These are phyloP conservation scores for Cyamopsis tetragonoloba DNA, from an alignment of 306 rosid species.

Conservation along the genomic window DNA sequence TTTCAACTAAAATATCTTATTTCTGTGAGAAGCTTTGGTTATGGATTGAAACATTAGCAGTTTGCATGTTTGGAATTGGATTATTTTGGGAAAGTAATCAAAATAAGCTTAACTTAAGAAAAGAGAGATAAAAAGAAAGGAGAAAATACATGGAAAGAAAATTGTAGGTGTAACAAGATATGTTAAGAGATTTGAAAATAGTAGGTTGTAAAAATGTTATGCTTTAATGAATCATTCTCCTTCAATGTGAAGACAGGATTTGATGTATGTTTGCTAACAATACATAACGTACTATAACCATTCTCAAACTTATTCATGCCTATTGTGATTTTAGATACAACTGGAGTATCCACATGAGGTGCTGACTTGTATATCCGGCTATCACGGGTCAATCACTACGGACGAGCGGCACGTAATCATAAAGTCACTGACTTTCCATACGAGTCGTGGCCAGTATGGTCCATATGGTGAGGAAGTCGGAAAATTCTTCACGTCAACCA, in stretches of 20 bases:
- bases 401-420: conserved; percentile 50
- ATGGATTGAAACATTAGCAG: too few relatives aligned
- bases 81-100: too few relatives aligned
- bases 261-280: background rate
- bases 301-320: background rate
- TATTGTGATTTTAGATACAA: conserved; percentile 51
- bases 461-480: conserved; percentile 90
- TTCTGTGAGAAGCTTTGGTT: too few relatives aligned
- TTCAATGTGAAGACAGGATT: background rate
- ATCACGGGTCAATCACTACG: conserved; percentile 47
- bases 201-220: too few relatives aligned
- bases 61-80: too few relatives aligned
- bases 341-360: conserved; percentile 86
- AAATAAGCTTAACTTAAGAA: too few relatives aligned
- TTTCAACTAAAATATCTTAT: too few relatives aligned
- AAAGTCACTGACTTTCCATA: conserved; percentile 68
- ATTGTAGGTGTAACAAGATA: too few relatives aligned
- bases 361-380: conserved; percentile 69
- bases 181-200: too few relatives aligned
- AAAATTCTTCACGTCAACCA: conserved; percentile 80
- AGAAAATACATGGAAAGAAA: too few relatives aligned
- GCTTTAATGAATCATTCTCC: background rate
- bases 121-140: too few relatives aligned
- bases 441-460: conserved; percentile 90
- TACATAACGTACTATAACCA: background rate